These are phyloP conservation scores for Hemileccinum rubropunctum DNA, from an alignment of 768 basidiomycete genomes.

Conservation along the genomic window DNA sequence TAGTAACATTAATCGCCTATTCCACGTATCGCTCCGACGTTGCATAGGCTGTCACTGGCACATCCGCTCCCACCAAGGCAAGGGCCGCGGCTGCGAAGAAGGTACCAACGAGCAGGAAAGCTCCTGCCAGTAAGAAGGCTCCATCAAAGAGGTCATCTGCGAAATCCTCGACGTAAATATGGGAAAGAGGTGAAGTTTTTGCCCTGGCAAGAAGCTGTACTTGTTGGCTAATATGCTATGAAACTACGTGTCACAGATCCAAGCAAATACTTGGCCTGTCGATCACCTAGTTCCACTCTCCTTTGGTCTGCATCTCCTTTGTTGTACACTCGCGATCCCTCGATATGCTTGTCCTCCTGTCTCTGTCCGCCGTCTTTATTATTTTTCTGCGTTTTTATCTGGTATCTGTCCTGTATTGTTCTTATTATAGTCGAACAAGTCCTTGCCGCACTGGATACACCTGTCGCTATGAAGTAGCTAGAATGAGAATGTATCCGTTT, in stretches of 20 bases:
- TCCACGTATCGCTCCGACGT: background rate
- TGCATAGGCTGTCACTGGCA: slow-evolving; percentile 51
- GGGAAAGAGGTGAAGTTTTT: slow-evolving; percentile 3
- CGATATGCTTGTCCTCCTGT: slow-evolving; percentile 25
- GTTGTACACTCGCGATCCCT: slow-evolving; percentile 30
- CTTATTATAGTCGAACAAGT: slow-evolving; percentile 12
- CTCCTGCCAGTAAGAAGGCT: slow-evolving; percentile 24
- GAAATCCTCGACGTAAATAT: slow-evolving; percentile 16
- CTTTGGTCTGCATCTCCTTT: slow-evolving; percentile 7
- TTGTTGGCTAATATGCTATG: background rate
- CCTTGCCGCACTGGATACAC: background rate
- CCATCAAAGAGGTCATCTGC: slow-evolving; percentile 18
- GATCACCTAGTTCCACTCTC: slow-evolving; percentile 9
- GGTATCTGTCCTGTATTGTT: slow-evolving; percentile 29
- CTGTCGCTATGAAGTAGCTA: no score
- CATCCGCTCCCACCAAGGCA: slow-evolving; percentile 36
- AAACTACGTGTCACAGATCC: background rate
- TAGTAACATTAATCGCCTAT: background rate
- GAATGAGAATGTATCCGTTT: no score
- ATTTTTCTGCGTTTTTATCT: slow-evolving; percentile 27
- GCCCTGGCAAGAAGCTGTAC: background rate
- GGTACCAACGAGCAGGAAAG: slow-evolving; percentile 26
- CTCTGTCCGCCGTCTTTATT: slow-evolving; percentile 10
- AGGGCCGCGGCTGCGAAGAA: slow-evolving; percentile 35
- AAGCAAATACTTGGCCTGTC: background rate